Conservation (phyloP, 148 eudicot species). For the Silene conica region DNA sequence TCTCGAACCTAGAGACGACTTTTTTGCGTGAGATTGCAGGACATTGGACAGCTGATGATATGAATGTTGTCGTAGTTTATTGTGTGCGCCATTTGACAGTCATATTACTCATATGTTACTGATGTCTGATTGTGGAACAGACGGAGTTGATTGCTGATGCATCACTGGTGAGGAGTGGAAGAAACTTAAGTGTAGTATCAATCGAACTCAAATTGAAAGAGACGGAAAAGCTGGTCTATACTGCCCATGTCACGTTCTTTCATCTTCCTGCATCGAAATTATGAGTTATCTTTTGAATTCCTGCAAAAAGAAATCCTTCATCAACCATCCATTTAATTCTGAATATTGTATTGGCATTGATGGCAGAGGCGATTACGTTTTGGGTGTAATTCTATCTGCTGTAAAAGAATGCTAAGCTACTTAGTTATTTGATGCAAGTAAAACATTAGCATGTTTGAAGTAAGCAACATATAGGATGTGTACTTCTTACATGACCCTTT, state of each 20-base stretch:
- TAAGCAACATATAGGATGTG: neutral
- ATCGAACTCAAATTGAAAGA: conserved; percentile 49
- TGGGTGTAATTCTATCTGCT: neutral
- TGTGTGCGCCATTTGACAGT: no score
- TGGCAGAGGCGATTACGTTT: neutral
- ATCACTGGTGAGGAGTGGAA: conserved; percentile 61
- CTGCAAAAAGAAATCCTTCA: neutral
- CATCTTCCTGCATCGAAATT: conserved; percentile 21
- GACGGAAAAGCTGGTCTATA: conserved; percentile 39
- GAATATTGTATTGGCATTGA: neutral
- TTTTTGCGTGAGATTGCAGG: no score
- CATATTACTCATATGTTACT: no score
- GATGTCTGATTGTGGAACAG: conserved; percentile 37
- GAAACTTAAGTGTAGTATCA: conserved; percentile 55
- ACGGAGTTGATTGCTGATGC: conserved; percentile 53
- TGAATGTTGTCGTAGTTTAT: neutral
- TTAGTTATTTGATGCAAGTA: neutral
- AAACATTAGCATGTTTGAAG: neutral
- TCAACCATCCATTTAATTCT: neutral
- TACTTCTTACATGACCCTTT: neutral
- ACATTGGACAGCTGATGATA: no score
- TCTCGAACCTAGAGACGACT: no score
- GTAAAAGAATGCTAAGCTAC: neutral
- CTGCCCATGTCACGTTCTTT: conserved; percentile 48
- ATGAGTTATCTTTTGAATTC: neutral